A percentile compares a stretch with the other conserved stretches of the same genome.
These are phyloP conservation scores for Jaapia argillacea DNA, from an alignment of 768 basidiomycete genomes.

Conservation along the genomic window DNA sequence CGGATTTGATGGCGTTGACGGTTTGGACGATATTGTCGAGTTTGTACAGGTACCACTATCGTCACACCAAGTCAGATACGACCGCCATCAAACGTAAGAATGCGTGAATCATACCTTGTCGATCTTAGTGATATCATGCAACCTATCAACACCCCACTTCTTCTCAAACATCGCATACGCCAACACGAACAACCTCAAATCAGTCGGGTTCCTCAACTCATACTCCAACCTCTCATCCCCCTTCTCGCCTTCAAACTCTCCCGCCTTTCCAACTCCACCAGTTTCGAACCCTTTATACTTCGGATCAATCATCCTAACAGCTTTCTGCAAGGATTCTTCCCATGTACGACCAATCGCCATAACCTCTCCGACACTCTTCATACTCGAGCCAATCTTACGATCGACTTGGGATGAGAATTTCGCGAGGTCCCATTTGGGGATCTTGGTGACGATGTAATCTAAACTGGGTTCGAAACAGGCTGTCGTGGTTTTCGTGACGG, in stretches of 20 bases:
- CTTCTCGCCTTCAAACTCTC: no score
- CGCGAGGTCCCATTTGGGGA: slow-evolving; percentile 98
- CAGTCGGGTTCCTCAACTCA: slow-evolving; percentile 78
- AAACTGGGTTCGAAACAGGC: slow-evolving; percentile 98
- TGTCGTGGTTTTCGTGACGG: slow-evolving; percentile 98
- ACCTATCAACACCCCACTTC: slow-evolving; percentile 78
- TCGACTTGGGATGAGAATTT: slow-evolving; percentile 94
- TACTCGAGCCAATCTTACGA: slow-evolving; percentile 90
- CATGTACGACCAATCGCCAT: slow-evolving; percentile 99
- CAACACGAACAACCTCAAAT: slow-evolving; percentile 93
- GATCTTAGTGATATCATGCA: slow-evolving; percentile 95
- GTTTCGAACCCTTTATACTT: slow-evolving; percentile 95
- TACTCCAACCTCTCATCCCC: slow-evolving; percentile 77
- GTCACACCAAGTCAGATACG: not conserved
- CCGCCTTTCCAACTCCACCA: no score
- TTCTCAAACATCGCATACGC: slow-evolving; percentile 97
- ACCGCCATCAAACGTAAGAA: not conserved
- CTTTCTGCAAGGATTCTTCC: slow-evolving; percentile 97
- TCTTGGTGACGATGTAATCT: slow-evolving; percentile 99
- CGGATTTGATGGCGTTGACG: slow-evolving; percentile 60
- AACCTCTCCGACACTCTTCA: slow-evolving; percentile 99
- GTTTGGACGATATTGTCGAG: slow-evolving; percentile 97
- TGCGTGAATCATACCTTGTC: slow-evolving; percentile 57
- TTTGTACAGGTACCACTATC: slow-evolving; percentile 95
- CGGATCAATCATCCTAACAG: slow-evolving; percentile 95